Evolutionary conservation across 345 rosid genomes (phyloP).

Genomic region (Linum tenue): DNA sequence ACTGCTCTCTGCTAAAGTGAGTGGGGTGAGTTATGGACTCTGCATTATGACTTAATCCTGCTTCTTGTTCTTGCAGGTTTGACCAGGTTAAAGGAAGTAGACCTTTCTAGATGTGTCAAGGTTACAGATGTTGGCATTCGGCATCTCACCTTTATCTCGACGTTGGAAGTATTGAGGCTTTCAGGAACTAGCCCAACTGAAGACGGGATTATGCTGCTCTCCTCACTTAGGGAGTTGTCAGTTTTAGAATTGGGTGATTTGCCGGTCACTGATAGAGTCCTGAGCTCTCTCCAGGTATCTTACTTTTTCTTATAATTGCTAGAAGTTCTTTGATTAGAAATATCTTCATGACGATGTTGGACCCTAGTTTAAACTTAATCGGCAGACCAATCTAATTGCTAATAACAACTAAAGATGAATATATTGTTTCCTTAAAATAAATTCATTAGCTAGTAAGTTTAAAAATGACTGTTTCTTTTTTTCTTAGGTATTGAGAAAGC

Average conservation of each 20-base stretch:
- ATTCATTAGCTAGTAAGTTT: background rate
- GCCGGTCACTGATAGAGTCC: slow-evolving; percentile 57
- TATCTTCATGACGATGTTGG: background rate
- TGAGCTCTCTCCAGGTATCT: slow-evolving; percentile 65
- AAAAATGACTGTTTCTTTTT: background rate
- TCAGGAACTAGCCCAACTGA: slow-evolving; percentile 57
- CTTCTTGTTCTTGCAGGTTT: slow-evolving; percentile 40
- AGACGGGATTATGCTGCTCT: slow-evolving; percentile 51
- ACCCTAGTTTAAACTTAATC: background rate
- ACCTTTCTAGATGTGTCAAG: slow-evolving; percentile 74
- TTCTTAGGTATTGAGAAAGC: slow-evolving; percentile 56
- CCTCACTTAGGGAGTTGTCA: slow-evolving; percentile 52
- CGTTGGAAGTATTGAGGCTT: slow-evolving; percentile 52
- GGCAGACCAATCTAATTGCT: background rate
- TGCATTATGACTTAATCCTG: background rate
- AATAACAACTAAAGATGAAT: too few species aligned
- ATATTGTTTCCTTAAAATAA: background rate
- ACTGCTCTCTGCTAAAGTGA: too few species aligned
- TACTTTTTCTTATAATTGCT: background rate
- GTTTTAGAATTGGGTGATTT: slow-evolving; percentile 78
- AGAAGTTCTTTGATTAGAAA: background rate
- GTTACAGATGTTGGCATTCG: slow-evolving; percentile 59
- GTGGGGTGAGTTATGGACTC: background rate
- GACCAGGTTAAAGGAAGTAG: slow-evolving; percentile 56
- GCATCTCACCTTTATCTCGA: slow-evolving; percentile 56